Evolutionary conservation across 2,329 filamentous ascomycete species (phyloP).

Genomic region (Mycosphaerella sp.): DNA sequence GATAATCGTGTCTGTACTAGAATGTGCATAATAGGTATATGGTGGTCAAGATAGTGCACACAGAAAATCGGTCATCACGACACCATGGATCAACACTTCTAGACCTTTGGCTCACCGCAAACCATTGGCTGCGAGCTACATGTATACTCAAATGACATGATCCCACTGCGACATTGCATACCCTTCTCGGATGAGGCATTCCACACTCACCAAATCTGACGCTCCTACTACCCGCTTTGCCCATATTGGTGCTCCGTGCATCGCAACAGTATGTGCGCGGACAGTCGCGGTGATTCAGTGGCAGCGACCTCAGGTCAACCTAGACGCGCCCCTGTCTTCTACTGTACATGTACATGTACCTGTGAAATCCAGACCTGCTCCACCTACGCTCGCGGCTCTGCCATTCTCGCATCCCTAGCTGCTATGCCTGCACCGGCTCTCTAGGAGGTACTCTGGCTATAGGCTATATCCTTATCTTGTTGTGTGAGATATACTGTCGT

Average conservation of each 20-base stretch:
- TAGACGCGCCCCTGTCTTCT: background rate
- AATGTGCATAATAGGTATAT: too few relatives aligned
- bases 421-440: background rate
- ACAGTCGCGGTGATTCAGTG: background rate
- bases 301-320: constrained; percentile 3
- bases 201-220: background rate
- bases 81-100: too few relatives aligned
- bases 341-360: background rate
- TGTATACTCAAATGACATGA: background rate
- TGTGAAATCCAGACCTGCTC: background rate
- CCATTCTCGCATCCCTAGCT: background rate
- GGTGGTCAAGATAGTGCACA: too few relatives aligned
- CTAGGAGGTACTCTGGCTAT: too few relatives aligned
- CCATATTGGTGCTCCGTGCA: background rate
- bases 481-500: too few relatives aligned
- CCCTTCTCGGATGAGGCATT: background rate
- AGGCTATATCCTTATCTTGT: background rate
- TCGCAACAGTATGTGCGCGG: background rate
- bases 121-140: too few relatives aligned
- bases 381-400: too few relatives aligned
- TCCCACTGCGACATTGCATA: background rate
- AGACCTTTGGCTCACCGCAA: too few relatives aligned
- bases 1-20: too few relatives aligned
- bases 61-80: too few relatives aligned
- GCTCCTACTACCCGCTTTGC: background rate